phyloP scores from a whole-genome alignment of 78 protist genomes.

The Dictyostelium discoideum region dicty_2.7 NC_007090.3:4407501-4408000 shows the following conservation, averaged over 20 bases:
- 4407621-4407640: not conserved
- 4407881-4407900: slow-evolving; percentile 1
- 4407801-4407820: slow-evolving; percentile 53
- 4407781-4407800: slow-evolving; percentile 71
- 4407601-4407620: not conserved
- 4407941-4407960: slow-evolving; percentile 76
- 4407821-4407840: slow-evolving; percentile 69
- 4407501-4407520: not conserved
- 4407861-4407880: not conserved
- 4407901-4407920: slow-evolving; percentile 28
- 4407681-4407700: slow-evolving; percentile 60
- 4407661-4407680: not conserved
- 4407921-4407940: slow-evolving; percentile 65
- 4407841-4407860: not conserved
- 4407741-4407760: slow-evolving; percentile 54
- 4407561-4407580: too few species aligned
- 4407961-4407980: slow-evolving; percentile 14
- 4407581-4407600: too few species aligned
- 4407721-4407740: slow-evolving; percentile 55
- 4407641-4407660: not conserved
- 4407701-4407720: slow-evolving; percentile 59
- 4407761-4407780: slow-evolving; percentile 76
- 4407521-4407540: not conserved
- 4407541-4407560: not conserved
- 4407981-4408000: slow-evolving; percentile 18